Evolutionary conservation across 768 basidiomycete species (phyloP), one percentile per base, ranked within the genome.

Genomic region (Russula lepida): DNA sequence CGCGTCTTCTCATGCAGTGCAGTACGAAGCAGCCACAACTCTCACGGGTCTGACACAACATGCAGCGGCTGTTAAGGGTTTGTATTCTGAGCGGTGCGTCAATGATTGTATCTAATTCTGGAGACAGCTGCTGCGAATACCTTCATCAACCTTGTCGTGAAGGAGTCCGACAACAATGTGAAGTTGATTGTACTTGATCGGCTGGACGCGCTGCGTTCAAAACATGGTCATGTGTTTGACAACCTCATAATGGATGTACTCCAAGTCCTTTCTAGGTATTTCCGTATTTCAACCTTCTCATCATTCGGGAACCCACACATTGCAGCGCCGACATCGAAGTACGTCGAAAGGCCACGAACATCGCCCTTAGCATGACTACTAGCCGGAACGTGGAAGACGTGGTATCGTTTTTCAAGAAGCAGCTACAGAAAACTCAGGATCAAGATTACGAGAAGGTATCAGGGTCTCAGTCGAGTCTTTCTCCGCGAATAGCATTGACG

Each of bases 161-260:
- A 95, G 75, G 95, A 98, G 74, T 92, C 94, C 1, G 95, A 98
- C 76, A 99, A 98, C 75, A 99, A 99, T 68, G 95, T 98, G 73
- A 98, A 98, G 74, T 82, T 98, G 48, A 98, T 98, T 61, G 95
- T 98, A 19, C 80, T 99, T 27, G 91, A 95, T 70, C 85, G 97
- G 48, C 81, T 99, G 37, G 91, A 98, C 57, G 75, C 74, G 35
- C 78, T 99, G 23, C 83, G 91, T 47, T 77, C 84, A 5, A 91
- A 86, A 69, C 94, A 98, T 72, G 94, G 91, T 19, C 84, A 85
- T 68, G 85, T 98, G 39, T 76, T 98, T 43, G 94, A 98, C 69
- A 81, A 85, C 13, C 81, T 98, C 54, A 93, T 94, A 64, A 95
- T 97, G 91, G 97, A 99, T 67, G 83, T 99, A 46, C 80, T 99